Conservation (phyloP, 345 rosid genomes). For the Eucalyptus tenuipes region DNA sequence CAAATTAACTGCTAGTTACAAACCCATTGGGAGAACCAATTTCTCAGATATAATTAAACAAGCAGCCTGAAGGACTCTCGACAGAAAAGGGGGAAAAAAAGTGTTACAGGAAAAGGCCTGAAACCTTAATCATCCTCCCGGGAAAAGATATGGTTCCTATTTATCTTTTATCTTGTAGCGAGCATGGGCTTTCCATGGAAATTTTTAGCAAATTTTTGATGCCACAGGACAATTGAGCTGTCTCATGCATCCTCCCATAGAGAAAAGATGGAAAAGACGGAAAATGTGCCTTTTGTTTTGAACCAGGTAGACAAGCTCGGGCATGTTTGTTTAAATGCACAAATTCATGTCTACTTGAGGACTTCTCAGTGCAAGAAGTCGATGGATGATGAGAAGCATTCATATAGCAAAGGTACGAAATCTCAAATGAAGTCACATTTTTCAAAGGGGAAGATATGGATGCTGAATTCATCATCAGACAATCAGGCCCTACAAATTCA, state of each 20-base stretch:
- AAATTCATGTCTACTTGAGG: neutral
- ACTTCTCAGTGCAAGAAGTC: neutral
- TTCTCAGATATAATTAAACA: no score
- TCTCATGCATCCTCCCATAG: neutral
- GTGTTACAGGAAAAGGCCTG: no score
- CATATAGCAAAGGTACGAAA: rapidly evolving
- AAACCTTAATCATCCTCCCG: no score
- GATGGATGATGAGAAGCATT: neutral
- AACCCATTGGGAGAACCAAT: no score
- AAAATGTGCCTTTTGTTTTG: neutral
- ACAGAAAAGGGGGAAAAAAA: no score
- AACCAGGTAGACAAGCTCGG: neutral
- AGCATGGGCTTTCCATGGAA: neutral
- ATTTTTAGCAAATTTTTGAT: neutral
- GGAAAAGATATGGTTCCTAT: neutral
- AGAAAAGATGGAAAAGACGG: neutral
- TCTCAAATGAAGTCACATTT: neutral
- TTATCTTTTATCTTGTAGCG: neutral
- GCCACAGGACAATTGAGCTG: neutral
- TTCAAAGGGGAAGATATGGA: neutral
- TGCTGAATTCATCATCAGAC: neutral
- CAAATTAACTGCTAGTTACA: no score
- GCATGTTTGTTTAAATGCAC: neutral
- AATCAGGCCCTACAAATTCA: neutral
- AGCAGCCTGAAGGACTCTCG: no score